Percentiles rank a stretch among this genome's conserved stretches.
phyloP scores from a whole-genome alignment of 768 basidiomycete genomes.

The Mycena metata region DNA sequence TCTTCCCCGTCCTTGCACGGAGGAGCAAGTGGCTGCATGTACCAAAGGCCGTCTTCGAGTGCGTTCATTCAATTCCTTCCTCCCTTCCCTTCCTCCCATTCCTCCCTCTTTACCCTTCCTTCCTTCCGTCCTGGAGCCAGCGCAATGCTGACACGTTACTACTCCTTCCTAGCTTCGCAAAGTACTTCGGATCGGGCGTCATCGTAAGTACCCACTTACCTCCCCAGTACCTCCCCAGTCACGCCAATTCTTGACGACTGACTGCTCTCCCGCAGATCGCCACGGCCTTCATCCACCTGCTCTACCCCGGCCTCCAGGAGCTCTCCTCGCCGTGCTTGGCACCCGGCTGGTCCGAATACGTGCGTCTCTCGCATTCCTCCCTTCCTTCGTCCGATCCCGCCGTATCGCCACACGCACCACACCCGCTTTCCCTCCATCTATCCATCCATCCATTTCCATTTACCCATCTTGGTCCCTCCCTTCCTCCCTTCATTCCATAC shows the following conservation, averaged over 20 bases:
- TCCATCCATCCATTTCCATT: no score
- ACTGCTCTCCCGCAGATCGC: conserved; percentile 80
- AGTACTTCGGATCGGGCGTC: conserved; percentile 93
- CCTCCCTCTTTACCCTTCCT: not conserved
- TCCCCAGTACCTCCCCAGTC: no score
- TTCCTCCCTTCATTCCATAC: no score
- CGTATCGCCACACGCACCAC: conserved; percentile 15
- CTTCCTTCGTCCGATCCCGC: not conserved
- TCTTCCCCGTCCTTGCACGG: conserved; percentile 67
- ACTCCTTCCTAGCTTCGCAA: conserved; percentile 89
- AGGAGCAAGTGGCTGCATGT: conserved; percentile 55
- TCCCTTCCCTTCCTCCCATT: not conserved
- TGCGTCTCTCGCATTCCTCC: conserved; percentile 53
- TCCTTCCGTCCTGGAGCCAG: no score
- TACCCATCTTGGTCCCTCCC: no score
- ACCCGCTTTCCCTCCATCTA: no score
- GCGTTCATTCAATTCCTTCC: conserved; percentile 35
- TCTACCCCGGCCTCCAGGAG: conserved; percentile 80
- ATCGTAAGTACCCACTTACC: conserved; percentile 65
- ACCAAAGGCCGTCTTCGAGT: conserved; percentile 67
- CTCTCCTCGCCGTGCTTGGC: conserved; percentile 82
- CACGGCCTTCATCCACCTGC: conserved; percentile 89
- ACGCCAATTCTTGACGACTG: not conserved
- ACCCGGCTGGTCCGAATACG: conserved; percentile 81
- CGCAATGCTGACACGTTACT: no score